Evolutionary conservation across 805 yeast species (phyloP), one percentile per base, ranked within the genome.

Genomic region (Metschnikowia peoriensis): DNA sequence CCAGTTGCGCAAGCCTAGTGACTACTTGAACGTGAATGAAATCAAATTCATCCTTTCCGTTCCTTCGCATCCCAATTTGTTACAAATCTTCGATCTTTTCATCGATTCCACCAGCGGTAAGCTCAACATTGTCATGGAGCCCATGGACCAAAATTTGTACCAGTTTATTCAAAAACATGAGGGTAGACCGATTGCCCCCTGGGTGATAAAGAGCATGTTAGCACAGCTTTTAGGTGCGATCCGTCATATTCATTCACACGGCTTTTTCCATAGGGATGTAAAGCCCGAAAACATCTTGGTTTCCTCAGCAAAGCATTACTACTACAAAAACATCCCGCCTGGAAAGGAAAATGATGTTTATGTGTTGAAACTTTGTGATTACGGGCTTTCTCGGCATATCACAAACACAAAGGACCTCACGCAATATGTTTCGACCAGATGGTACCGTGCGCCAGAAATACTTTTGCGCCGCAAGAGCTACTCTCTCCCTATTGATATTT

Each of bases 231-330:
- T 89, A 52, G 76, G 80, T 51, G 99, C 94, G 4, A 77, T 92
- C 29, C 80, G 83, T 51, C 97, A 93, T 67, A 90, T 93, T 50
- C 99, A 89, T 63, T 66, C 68, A 28, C 72, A 77, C 60, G 79
- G 80, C 10, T 89, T 77, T 63, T 85, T 85, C 63, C 98, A 93
- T 67, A 80, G 99, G 52, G 99, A 93, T 73, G 78, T 93, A 46
- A 93, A 93, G 68, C 98, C 99, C 0, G 97, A 93, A 63, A 93
- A 93, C 68, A 86, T 93, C 28, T 78, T 93, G 59, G 82, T 92
- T 5, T 76, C 84, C 38, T 82, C 85, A 22, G 70, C 86, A 6
- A 67, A 70, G 39, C 76, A 76, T 46, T 86, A 79, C 61, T 86
- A 80, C 65, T 80, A 81, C 2, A 61, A 58, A 9, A 61, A 66